Base-by-base conservation (phyloP, 176 grass and related monocot genomes). In the Alloteropsis semialata region DNA sequence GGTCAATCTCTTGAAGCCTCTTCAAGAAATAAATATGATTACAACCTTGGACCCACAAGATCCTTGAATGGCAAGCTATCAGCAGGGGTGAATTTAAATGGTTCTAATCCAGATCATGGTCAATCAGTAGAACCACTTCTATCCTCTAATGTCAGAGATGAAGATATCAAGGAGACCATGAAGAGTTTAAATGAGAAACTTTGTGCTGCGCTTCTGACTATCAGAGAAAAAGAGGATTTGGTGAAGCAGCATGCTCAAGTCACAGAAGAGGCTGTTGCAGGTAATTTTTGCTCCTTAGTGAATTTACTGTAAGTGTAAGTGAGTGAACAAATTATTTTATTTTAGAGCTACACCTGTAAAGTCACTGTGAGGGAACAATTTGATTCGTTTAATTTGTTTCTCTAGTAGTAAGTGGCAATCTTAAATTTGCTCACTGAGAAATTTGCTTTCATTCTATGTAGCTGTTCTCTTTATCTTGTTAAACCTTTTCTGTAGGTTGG, bases 201-300 rank as follows among this genome's bases (percentile, higher is more conserved):
- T 58, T 86, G 85, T 68, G 81, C 89, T 85, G 93, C 97, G 37
- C 85, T 96, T 86, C 86, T 86, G 57, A 92, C 87, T 42, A 92
- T 99, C 34, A 87, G 41, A 81, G 87, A 91, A 53, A 99, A 96
- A 87, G 97, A 99, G 72, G 97, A 99, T 48, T 87, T 99, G 64
- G 97, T 96, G 77, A 96, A 94, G 70, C 93, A 99, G 50, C 97
- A 99, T 48, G 83, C 93, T 75, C 94, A 94, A 92, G 91, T 99
- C 48, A 80, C 93, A 69, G 97, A 99, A 90, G 97, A 99, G 87
- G 97, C 97, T 85, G 91, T 99, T 94, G 87, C 86, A 75, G 97
- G 97, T 96, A 90, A 87, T 28, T 24, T 59, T 74, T 27, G 4
- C 12, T 61, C 39, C 29, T 58, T 61, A 62, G 25, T 48, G 41